These are phyloP conservation scores for Podila epigama DNA, from an alignment of 192 early-diverging fungal species.

Conservation along the genomic window DNA sequence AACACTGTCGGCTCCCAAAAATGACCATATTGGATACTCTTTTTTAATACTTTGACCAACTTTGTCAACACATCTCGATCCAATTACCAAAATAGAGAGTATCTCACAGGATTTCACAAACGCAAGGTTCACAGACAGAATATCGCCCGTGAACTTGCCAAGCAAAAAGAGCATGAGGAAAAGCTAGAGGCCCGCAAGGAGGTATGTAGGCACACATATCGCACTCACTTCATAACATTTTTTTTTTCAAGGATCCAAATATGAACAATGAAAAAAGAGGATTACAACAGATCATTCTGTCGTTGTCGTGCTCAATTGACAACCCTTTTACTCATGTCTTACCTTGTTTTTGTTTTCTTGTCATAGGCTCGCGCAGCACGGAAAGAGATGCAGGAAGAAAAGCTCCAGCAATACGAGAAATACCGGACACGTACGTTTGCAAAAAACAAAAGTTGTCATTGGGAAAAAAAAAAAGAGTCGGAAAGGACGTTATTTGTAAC, in stretches of 20 bases:
- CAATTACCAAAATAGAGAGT: conserved; percentile 53
- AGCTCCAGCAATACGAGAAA: conserved; percentile 58
- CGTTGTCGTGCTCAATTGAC: no score
- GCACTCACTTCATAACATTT: no score
- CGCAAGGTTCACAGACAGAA: conserved; percentile 75
- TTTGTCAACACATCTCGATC: background rate
- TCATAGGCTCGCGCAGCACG: conserved; percentile 46
- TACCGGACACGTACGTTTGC: conserved; percentile 48
- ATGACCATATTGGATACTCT: background rate
- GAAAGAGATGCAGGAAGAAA: conserved; percentile 64
- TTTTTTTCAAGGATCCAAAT: no score
- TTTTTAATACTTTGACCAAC: background rate
- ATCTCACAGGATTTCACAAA: conserved; percentile 81
- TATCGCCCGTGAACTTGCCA: conserved; percentile 57
- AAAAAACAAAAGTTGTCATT: background rate
- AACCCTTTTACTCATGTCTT: background rate
- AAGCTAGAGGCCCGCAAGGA: conserved; percentile 63
- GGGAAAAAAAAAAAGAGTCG: no score
- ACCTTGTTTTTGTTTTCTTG: background rate
- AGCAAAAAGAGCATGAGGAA: conserved; percentile 58
- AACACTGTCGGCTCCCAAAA: no score
- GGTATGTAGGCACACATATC: conserved; percentile 10
- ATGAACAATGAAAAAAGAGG: no score
- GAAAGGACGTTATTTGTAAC: no score
- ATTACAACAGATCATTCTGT: no score